These are phyloP conservation scores for Citrus sinensis DNA, from an alignment of 345 rosid species.

Conservation along the genomic window DNA sequence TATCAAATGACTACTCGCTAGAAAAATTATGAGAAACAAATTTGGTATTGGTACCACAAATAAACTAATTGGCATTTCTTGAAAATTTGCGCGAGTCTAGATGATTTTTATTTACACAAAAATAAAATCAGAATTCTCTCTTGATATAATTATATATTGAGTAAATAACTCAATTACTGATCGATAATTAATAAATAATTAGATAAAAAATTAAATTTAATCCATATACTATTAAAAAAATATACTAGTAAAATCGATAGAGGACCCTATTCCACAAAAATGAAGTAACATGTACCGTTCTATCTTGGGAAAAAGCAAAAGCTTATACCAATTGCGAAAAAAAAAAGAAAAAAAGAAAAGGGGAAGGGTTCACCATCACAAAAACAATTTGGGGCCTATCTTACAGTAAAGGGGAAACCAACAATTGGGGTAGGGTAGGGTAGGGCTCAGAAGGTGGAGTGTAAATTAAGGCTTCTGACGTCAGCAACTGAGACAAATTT, in stretches of 20 bases:
- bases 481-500: conserved; percentile 2
- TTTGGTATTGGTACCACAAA: background rate
- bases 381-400: background rate
- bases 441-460: conserved; percentile 17
- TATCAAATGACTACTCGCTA: too few species aligned
- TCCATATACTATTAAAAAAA: too few species aligned
- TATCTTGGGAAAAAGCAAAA: background rate
- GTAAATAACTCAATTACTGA: rapidly evolving
- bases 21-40: too few species aligned
- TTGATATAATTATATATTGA: too few species aligned
- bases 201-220: too few species aligned
- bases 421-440: background rate
- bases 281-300: background rate
- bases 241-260: too few species aligned
- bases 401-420: background rate
- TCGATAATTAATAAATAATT: too few species aligned
- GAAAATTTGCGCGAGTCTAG: rapidly evolving
- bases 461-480: conserved; percentile 26
- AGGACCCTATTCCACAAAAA: background rate
- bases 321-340: background rate
- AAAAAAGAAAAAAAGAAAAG: too few species aligned
- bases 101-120: too few species aligned
- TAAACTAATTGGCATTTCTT: background rate
- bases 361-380: background rate
- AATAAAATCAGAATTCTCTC: rapidly evolving